Conservation (phyloP, 2,329 filamentous ascomycete genomes). For the Neonectria sp. region DNA sequence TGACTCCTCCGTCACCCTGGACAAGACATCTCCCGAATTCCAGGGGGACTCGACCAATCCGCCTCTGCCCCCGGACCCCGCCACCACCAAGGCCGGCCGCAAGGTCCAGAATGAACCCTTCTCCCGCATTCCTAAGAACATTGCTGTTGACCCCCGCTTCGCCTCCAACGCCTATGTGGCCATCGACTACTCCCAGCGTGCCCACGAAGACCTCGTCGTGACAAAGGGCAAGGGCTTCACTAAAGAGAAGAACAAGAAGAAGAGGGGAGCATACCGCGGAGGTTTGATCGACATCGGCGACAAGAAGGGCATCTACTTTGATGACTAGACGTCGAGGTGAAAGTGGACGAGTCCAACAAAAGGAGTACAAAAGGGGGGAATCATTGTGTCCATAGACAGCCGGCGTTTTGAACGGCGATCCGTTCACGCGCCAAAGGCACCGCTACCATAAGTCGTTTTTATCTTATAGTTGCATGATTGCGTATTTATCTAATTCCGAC, state of each 20-base stretch:
- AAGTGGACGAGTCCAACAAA: conserved; percentile 7
- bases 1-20: conserved; percentile 66
- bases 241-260: conserved; percentile 99
- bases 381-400: conserved; percentile 25
- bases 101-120: conserved; percentile 78
- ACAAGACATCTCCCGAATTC: conserved; percentile 61
- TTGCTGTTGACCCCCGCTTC: conserved; percentile 77
- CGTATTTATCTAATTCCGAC: background rate
- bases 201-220: conserved; percentile 88
- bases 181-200: conserved; percentile 91
- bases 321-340: conserved; percentile 72
- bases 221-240: conserved; percentile 98
- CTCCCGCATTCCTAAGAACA: conserved; percentile 81
- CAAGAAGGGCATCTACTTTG: conserved; percentile 94
- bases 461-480: conserved; percentile 13
- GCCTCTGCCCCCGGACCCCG: conserved; percentile 69
- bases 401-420: conserved; percentile 24
- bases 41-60: conserved; percentile 56
- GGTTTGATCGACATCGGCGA: conserved; percentile 87
- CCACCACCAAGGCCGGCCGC: conserved; percentile 51
- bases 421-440: conserved; percentile 22
- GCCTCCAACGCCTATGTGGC: conserved; percentile 85
- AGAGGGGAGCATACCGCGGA: conserved; percentile 90
- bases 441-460: conserved; percentile 19
- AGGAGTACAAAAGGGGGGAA: conserved; percentile 7